phyloP scores from a whole-genome alignment of 768 basidiomycete species.

The Amyloporia xantha region DNA sequence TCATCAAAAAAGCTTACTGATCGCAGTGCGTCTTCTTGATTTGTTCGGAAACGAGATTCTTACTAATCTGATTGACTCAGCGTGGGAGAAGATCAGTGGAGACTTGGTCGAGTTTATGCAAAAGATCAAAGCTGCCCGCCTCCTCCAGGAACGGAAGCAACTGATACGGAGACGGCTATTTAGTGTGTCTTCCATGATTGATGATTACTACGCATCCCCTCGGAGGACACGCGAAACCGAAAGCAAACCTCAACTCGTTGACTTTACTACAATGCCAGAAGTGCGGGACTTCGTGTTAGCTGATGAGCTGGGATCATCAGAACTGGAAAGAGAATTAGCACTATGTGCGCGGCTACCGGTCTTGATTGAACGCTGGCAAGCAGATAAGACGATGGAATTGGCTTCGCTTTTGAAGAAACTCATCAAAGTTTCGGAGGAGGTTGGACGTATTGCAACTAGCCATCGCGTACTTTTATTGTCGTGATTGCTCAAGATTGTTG shows the following conservation, averaged over 20 bases:
- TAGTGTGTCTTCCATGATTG: neutral
- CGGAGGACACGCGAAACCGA: neutral
- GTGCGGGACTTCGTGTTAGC: constrained; percentile 2
- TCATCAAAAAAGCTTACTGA: constrained; percentile 11
- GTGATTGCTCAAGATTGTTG: neutral
- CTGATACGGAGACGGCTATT: neutral
- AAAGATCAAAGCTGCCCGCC: neutral
- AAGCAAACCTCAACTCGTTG: neutral
- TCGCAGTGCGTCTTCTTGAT: constrained; percentile 1
- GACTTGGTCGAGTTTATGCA: constrained; percentile 7
- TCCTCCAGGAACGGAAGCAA: neutral
- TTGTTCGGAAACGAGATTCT: neutral
- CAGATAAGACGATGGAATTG: neutral
- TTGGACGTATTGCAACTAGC: constrained; percentile 3
- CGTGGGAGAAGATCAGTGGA: constrained; percentile 1
- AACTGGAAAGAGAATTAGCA: neutral
- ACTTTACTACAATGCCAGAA: constrained; percentile 3
- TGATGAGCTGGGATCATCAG: neutral
- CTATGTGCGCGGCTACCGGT: neutral
- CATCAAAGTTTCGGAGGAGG: neutral
- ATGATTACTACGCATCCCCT: neutral
- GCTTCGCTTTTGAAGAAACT: neutral
- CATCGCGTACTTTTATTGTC: neutral
- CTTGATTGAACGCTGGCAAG: neutral
- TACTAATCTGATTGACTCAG: neutral